Evolutionary conservation across 1,284 basidiomycete species (phyloP).

Genomic region (Sporisorium iseilematis-ciliati): DNA sequence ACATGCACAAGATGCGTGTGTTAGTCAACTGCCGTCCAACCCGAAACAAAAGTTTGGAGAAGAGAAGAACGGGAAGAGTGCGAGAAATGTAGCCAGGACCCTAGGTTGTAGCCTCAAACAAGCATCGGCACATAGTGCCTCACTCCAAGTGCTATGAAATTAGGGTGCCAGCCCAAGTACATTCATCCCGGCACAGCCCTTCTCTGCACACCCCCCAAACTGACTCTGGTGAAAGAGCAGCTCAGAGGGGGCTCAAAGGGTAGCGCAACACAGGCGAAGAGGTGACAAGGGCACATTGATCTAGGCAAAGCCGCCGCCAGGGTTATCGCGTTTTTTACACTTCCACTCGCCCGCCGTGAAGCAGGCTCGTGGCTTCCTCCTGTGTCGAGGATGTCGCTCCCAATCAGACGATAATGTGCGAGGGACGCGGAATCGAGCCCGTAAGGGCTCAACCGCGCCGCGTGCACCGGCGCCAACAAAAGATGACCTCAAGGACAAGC

Average conservation of each 20-base stretch:
- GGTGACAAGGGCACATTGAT: constrained; percentile 55
- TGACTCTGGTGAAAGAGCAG: neutral
- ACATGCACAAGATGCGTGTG: constrained; percentile 1
- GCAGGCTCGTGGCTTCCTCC: constrained; percentile 53
- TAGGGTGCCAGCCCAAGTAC: constrained; percentile 57
- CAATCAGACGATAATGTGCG: constrained; percentile 58
- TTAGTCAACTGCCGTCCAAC: constrained; percentile 12
- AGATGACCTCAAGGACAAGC: neutral
- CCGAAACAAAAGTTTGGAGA: neutral
- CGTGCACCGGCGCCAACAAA: constrained; percentile 50
- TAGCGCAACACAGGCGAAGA: constrained; percentile 46
- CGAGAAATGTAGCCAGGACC: constrained; percentile 41
- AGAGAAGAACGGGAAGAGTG: neutral
- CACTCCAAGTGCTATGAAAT: constrained; percentile 60
- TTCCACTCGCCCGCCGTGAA: constrained; percentile 54
- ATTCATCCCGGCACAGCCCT: constrained; percentile 45
- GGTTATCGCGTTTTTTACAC: constrained; percentile 55
- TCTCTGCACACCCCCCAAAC: neutral
- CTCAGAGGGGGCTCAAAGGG: constrained; percentile 4
- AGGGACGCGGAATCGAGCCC: constrained; percentile 43
- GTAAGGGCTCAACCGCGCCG: constrained; percentile 41
- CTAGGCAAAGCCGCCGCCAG: constrained; percentile 60
- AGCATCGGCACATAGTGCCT: constrained; percentile 56
- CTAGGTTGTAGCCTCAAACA: constrained; percentile 59
- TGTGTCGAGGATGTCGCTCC: constrained; percentile 55